Evolutionary conservation across 345 rosid genomes (phyloP).

Genomic region (Cardamine resedifolia): DNA sequence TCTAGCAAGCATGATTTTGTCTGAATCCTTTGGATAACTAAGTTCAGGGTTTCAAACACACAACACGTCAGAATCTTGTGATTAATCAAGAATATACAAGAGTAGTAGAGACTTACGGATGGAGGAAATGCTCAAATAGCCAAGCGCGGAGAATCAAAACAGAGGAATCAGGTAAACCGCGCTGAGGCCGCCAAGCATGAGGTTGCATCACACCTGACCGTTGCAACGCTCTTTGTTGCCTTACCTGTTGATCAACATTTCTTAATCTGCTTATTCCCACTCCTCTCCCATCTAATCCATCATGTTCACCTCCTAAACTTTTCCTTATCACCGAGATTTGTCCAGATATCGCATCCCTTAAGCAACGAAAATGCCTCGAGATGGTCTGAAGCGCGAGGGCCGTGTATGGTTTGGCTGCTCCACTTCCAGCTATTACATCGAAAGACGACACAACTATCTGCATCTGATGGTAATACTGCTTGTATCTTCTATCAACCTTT

Average conservation of each 20-base stretch:
- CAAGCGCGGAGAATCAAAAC: slow-evolving; percentile 95
- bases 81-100: not conserved
- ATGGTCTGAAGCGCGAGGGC: slow-evolving; percentile 88
- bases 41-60: not conserved
- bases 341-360: slow-evolving; percentile 77
- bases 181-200: slow-evolving; percentile 94
- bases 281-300: slow-evolving; percentile 60
- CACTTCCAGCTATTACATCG: slow-evolving; percentile 78
- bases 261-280: slow-evolving; percentile 81
- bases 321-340: slow-evolving; percentile 66
- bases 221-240: slow-evolving; percentile 91
- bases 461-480: slow-evolving; percentile 95
- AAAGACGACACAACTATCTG: slow-evolving; percentile 93
- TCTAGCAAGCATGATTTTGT: slow-evolving; percentile 95
- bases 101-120: slow-evolving; percentile 63
- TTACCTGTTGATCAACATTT: slow-evolving; percentile 89
- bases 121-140: slow-evolving; percentile 98
- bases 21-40: slow-evolving; percentile 98
- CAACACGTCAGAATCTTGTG: not conserved
- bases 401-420: slow-evolving; percentile 93
- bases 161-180: slow-evolving; percentile 92
- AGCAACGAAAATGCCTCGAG: slow-evolving; percentile 90
- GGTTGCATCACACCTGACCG: slow-evolving; percentile 86
- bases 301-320: slow-evolving; percentile 80
- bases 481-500: slow-evolving; percentile 93